Conservation (phyloP, 495 filamentous ascomycete genomes). For the Ramalina peruviana region DNA sequence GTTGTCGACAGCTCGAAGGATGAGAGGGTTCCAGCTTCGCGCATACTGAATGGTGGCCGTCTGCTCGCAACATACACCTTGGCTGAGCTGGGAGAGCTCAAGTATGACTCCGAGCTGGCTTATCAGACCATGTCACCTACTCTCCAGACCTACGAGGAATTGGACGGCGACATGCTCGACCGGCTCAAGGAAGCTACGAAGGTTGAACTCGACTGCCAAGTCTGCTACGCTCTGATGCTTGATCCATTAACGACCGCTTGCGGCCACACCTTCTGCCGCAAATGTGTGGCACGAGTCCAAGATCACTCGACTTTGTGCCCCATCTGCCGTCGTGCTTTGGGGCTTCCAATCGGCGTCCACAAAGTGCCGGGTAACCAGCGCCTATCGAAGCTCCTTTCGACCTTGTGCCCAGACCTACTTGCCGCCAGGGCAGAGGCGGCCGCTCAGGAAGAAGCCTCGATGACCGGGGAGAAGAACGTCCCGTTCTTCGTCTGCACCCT, state of each 20-base stretch:
- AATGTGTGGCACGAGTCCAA: conserved; percentile 57
- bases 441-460: conserved; percentile 33
- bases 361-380: conserved; percentile 46
- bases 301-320: conserved; percentile 69
- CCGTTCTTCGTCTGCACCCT: conserved; percentile 74
- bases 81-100: conserved; percentile 38
- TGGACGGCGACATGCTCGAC: conserved; percentile 39
- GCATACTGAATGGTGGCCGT: conserved; percentile 35
- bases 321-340: conserved; percentile 54
- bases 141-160: conserved; percentile 23
- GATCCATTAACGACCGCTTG: conserved; percentile 75
- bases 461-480: conserved; percentile 41
- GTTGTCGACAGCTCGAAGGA: conserved; percentile 14
- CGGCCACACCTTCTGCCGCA: conserved; percentile 79
- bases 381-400: conserved; percentile 42
- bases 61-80: conserved; percentile 45
- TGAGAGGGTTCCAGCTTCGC: conserved; percentile 9
- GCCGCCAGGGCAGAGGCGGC: conserved; percentile 38
- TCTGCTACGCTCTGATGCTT: conserved; percentile 67
- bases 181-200: conserved; percentile 44
- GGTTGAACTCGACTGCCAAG: conserved; percentile 69
- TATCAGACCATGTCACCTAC: conserved; percentile 31
- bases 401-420: conserved; percentile 53
- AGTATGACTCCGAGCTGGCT: conserved; percentile 36
- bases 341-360: conserved; percentile 42